A percentile compares a stretch with the other conserved stretches of the same genome.
Conservation (phyloP, 176 grass and related monocot species). For the Elaeis guineensis region DNA sequence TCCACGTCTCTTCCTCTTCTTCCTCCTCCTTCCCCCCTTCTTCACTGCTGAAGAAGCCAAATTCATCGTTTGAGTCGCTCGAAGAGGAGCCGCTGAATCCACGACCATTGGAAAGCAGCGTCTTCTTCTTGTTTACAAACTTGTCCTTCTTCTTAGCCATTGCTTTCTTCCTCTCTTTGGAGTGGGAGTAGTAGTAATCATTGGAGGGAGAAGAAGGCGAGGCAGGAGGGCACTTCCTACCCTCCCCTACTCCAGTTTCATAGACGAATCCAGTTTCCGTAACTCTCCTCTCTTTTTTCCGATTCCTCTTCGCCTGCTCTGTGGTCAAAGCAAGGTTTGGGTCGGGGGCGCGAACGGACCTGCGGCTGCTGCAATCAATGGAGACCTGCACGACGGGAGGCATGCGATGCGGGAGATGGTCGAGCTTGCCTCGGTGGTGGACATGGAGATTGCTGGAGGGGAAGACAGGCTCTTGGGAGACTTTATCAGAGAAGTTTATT, state of each 20-base stretch:
- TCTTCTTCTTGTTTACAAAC: background rate
- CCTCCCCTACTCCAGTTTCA: constrained; percentile 11
- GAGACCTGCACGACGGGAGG: constrained; percentile 51
- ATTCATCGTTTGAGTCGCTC: constrained; percentile 31
- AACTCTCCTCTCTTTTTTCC: background rate
- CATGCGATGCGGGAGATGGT: constrained; percentile 13
- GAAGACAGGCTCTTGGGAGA: constrained; percentile 28
- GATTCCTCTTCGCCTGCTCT: background rate
- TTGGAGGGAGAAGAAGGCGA: constrained; percentile 31
- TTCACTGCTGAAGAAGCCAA: constrained; percentile 40
- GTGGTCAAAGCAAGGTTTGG: constrained; percentile 18
- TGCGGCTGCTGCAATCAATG: constrained; percentile 41
- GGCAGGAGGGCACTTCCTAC: constrained; percentile 24
- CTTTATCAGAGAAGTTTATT: constrained; percentile 18
- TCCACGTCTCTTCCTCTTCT: constrained; percentile 42
- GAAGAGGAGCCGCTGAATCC: constrained; percentile 45
- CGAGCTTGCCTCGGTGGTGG: constrained; percentile 16
- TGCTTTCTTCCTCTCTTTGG: constrained; percentile 14
- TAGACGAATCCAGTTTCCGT: constrained; percentile 15
- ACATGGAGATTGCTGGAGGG: constrained; percentile 26
- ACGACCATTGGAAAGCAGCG: constrained; percentile 11
- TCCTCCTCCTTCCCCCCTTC: constrained; percentile 1
- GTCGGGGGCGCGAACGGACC: constrained; percentile 27
- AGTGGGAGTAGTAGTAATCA: constrained; percentile 20
- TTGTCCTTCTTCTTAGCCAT: constrained; percentile 4